Evolutionary conservation across 495 filamentous ascomycete species (phyloP).

Genomic region (Tuber aestivum): DNA sequence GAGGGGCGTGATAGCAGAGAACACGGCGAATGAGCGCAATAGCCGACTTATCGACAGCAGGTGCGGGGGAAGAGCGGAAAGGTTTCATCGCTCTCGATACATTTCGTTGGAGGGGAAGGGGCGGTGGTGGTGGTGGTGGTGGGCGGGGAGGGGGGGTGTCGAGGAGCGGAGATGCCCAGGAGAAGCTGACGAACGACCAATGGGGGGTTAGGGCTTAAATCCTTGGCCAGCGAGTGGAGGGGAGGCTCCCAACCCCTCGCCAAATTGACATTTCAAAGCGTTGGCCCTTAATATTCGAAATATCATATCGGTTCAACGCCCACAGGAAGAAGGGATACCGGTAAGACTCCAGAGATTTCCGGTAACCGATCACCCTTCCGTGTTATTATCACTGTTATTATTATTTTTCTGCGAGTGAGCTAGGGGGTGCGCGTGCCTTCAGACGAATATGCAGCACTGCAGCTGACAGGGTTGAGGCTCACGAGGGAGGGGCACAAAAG

Average conservation of each 20-base stretch:
- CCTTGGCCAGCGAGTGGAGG: background rate
- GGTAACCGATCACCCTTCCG: background rate
- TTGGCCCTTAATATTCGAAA: background rate
- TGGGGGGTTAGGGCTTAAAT: background rate
- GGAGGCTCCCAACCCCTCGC: background rate
- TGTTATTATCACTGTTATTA: background rate
- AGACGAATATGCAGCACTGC: background rate
- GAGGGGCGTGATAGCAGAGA: conserved; percentile 50
- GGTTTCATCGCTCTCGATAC: background rate
- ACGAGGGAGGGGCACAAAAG: conserved; percentile 2
- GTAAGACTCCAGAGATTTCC: background rate
- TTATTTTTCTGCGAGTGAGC: background rate
- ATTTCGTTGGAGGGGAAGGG: conserved; percentile 3
- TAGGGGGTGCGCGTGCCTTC: background rate
- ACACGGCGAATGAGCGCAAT: conserved; percentile 58
- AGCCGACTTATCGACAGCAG: conserved; percentile 54
- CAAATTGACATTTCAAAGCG: background rate
- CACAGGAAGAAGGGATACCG: background rate
- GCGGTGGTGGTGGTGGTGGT: background rate
- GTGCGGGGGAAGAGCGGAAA: conserved; percentile 40
- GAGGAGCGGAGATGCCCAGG: background rate
- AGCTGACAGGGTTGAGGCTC: conserved; percentile 3
- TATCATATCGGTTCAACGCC: background rate
- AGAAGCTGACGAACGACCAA: background rate
- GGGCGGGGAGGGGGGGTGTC: background rate